Base-by-base conservation (phyloP, 345 rosid species). In the Brassica carinata region DNA sequence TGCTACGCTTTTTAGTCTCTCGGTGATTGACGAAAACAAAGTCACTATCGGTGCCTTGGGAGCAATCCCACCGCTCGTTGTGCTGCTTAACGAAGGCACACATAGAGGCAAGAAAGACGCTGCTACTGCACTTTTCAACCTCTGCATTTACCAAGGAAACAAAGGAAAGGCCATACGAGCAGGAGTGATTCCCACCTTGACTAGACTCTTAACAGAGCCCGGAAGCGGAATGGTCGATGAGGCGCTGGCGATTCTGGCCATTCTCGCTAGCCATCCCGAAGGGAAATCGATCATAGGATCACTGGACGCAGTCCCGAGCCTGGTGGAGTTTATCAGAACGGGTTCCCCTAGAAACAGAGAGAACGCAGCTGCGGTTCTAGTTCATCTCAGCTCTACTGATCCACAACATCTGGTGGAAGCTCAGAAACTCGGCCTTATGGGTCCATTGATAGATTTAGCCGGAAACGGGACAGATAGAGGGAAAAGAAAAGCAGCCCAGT, bases 61-160 rank as follows among this genome's bases (percentile, higher is more conserved):
- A 62, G 98, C 99, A 17, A 96, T 96, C 64, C 91, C 92, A 0
- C 99, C 96, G 0, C 94, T 96, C 0, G 99, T 93, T 64, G 87
- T 89, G 7, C 87, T 96, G 38, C 88, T 96, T 17, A 85, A 87
- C 4, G 97, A 93, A 87, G 99, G 99, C 5, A 90, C 96, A 10
- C 99, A 86, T 64, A 86, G 99, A 81, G 99, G 99, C 63, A 96
- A 92, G 88, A 96, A 96, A 83, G 99, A 96, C 73, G 99, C 99
- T 9, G 99, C 99, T 0, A 96, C 99, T 34, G 99, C 98, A 27
- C 91, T 96, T 19, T 96, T 96, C 85, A 96, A 96, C 83, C 82
- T 96, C 85, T 93, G 99, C 83, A 93, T 96, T 19, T 96, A 87
- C 85, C 99, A 93, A 85, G 98, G 99, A 71, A 96, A 96, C 89